phyloP scores from a whole-genome alignment of 2,329 filamentous ascomycete species.

The Myrmaecium sp. region DNA sequence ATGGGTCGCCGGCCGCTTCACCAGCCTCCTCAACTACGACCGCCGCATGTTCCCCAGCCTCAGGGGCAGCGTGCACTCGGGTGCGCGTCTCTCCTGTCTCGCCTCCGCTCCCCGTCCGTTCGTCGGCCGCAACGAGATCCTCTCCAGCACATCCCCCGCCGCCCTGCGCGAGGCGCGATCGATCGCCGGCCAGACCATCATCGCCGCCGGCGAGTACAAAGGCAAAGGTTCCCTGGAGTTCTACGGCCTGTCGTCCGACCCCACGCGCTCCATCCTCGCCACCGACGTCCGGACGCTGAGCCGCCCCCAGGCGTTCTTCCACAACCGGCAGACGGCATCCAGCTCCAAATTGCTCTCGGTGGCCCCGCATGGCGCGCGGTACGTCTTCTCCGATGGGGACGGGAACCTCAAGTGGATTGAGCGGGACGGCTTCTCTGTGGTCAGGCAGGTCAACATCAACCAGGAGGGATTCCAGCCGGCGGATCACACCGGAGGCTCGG shows the following conservation, averaged over 20 bases:
- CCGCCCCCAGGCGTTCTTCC: slow-evolving; percentile 17
- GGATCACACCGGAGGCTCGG: slow-evolving; percentile 6
- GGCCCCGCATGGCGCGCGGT: slow-evolving; percentile 60
- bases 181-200: slow-evolving; percentile 44
- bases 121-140: slow-evolving; percentile 41
- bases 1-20: slow-evolving; percentile 76
- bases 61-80: slow-evolving; percentile 65
- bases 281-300: slow-evolving; percentile 11
- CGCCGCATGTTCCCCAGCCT: slow-evolving; percentile 68
- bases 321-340: slow-evolving; percentile 72
- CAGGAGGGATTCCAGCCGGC: slow-evolving; percentile 8
- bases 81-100: slow-evolving; percentile 60
- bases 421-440: slow-evolving; percentile 48
- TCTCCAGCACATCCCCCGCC: slow-evolving; percentile 35
- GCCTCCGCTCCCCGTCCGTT: slow-evolving; percentile 52
- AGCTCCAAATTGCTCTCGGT: slow-evolving; percentile 69
- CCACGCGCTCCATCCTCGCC: slow-evolving; percentile 14
- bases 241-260: slow-evolving; percentile 44
- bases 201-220: slow-evolving; percentile 82
- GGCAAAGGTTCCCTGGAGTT: slow-evolving; percentile 78
- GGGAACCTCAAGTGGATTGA: slow-evolving; percentile 85
- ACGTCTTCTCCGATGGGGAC: slow-evolving; percentile 71
- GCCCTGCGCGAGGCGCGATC: slow-evolving; percentile 38
- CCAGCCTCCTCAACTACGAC: slow-evolving; percentile 78
- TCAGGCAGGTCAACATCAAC: slow-evolving; percentile 42